phyloP scores from a whole-genome alignment of 2,329 filamentous ascomycete species.

The Trichoderma atrobrunneum region DNA sequence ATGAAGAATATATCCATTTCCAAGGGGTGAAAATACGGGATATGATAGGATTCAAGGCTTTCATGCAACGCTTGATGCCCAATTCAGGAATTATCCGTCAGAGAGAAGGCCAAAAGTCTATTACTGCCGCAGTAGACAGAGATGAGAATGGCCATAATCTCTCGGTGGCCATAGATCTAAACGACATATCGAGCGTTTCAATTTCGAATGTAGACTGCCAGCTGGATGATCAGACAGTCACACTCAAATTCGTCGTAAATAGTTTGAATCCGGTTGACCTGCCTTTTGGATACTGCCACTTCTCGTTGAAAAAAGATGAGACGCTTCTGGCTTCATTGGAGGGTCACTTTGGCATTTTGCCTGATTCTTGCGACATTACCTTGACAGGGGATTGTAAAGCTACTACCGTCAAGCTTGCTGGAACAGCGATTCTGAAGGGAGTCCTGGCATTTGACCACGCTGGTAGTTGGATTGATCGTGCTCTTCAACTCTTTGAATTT shows the following conservation, averaged over 20 bases:
- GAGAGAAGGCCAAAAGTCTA: neutral
- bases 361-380: neutral
- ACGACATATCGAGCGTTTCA: neutral
- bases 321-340: neutral
- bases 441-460: neutral
- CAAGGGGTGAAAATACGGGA: neutral
- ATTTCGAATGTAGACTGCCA: neutral
- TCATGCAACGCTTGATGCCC: neutral
- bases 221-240: neutral
- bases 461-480: neutral
- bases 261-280: neutral
- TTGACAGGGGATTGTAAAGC: neutral
- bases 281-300: neutral
- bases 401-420: neutral
- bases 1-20: no score
- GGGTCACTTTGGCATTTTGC: neutral
- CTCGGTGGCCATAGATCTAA: neutral
- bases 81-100: neutral
- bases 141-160: neutral
- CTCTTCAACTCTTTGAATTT: neutral
- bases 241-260: accelerated
- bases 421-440: neutral
- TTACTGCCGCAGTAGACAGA: neutral
- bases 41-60: neutral
- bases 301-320: neutral